Percentiles rank a stretch among this genome's conserved stretches.
Conservation (phyloP, 495 filamentous ascomycete species). For the Rostrohypoxylon terebratum region DNA sequence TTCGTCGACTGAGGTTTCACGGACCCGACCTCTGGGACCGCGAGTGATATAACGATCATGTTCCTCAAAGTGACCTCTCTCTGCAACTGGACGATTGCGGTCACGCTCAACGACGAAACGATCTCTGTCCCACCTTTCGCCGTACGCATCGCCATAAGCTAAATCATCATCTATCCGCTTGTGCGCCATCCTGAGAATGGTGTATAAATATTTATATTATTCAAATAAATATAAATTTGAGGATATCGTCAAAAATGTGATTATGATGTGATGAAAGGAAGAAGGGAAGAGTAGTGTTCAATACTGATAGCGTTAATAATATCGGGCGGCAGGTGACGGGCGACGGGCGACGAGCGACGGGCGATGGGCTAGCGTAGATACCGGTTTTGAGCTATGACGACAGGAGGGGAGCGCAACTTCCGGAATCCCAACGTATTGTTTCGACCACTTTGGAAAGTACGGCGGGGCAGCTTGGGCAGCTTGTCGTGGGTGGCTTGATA, state of each 20-base stretch:
- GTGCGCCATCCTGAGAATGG: constrained; percentile 40
- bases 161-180: constrained; percentile 54
- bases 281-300: constrained; percentile 15
- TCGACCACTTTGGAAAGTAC: constrained; percentile 19
- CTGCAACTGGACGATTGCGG: constrained; percentile 33
- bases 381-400: constrained; percentile 36
- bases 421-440: constrained; percentile 32
- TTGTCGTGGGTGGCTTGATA: constrained; percentile 37
- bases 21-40: constrained; percentile 33
- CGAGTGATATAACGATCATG: constrained; percentile 50
- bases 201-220: constrained; percentile 5
- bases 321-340: neutral
- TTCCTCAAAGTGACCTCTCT: constrained; percentile 52
- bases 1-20: constrained; percentile 51
- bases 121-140: constrained; percentile 59
- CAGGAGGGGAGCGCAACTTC: constrained; percentile 19
- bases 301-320: constrained; percentile 17
- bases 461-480: constrained; percentile 26
- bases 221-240: neutral
- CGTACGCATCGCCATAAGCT: constrained; percentile 48
- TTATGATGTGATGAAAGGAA: neutral
- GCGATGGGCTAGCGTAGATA: constrained; percentile 9
- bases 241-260: neutral
- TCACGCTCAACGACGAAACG: constrained; percentile 51
- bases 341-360: neutral